These are phyloP conservation scores for Emericellopsis atlantica DNA, from an alignment of 2,329 filamentous ascomycete species.

Conservation along the genomic window DNA sequence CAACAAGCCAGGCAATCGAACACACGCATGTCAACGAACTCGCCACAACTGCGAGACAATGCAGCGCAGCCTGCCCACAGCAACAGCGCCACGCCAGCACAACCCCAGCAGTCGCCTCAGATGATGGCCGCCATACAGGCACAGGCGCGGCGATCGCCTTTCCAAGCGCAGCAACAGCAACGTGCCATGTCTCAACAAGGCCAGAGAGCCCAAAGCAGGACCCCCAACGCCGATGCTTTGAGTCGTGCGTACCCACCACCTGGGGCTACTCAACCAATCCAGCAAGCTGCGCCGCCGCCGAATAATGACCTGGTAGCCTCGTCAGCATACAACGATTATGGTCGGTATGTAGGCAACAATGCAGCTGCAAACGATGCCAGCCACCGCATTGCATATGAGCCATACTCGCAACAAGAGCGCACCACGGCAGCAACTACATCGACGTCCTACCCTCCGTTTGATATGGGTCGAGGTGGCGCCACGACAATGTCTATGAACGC, in stretches of 20 bases:
- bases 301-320: constrained; percentile 2
- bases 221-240: constrained; percentile 10
- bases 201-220: constrained; percentile 17
- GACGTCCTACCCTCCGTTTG: constrained; percentile 8
- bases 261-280: constrained; percentile 1
- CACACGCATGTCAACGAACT: constrained; percentile 1
- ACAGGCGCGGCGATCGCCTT: constrained; percentile 16
- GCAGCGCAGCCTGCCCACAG: constrained; percentile 1
- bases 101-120: constrained; percentile 10
- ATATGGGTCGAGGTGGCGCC: constrained; percentile 14
- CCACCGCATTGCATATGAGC: constrained; percentile 15
- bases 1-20: neutral
- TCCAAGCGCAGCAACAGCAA: constrained; percentile 11
- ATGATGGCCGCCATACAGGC: constrained; percentile 15
- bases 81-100: neutral
- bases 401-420: constrained; percentile 15
- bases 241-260: constrained; percentile 7
- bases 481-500: constrained; percentile 9
- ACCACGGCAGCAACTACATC: constrained; percentile 5
- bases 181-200: constrained; percentile 16
- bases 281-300: neutral
- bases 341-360: constrained; percentile 5
- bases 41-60: constrained; percentile 4
- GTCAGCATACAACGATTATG: constrained; percentile 9
- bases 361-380: neutral